Evolutionary conservation across 2,329 filamentous ascomycete species (phyloP).

Genomic region (Dothideomycetes sp.): DNA sequence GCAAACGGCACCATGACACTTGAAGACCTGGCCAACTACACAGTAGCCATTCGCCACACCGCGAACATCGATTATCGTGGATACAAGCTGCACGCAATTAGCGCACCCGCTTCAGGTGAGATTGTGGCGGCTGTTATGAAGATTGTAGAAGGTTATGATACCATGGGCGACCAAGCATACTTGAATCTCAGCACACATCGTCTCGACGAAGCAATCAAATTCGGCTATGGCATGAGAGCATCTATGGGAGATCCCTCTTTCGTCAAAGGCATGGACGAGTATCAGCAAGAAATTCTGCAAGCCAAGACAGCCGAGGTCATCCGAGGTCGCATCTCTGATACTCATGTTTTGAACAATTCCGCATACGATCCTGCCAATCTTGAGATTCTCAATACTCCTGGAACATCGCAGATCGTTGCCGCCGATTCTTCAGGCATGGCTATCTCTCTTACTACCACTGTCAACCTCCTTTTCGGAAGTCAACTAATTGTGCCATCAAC

Average conservation of each 20-base stretch:
- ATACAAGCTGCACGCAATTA: constrained; percentile 59
- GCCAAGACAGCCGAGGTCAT: constrained; percentile 50
- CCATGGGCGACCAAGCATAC: constrained; percentile 48
- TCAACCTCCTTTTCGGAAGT: constrained; percentile 80
- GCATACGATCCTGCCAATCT: constrained; percentile 63
- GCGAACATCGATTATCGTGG: constrained; percentile 49
- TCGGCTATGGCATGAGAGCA: constrained; percentile 69
- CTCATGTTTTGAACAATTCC: constrained; percentile 58
- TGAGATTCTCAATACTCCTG: constrained; percentile 60
- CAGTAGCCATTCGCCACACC: constrained; percentile 53
- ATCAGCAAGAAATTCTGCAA: constrained; percentile 61
- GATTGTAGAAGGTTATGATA: constrained; percentile 66
- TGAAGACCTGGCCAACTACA: constrained; percentile 67
- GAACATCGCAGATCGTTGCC: constrained; percentile 64
- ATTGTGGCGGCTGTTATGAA: constrained; percentile 71
- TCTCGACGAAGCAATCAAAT: constrained; percentile 80
- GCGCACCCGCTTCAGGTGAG: constrained; percentile 68
- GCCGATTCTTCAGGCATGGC: constrained; percentile 66
- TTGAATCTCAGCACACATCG: constrained; percentile 68
- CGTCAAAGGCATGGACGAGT: constrained; percentile 51
- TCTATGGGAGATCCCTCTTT: constrained; percentile 75
- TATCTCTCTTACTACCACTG: constrained; percentile 73
- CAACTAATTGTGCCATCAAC: constrained; percentile 70
- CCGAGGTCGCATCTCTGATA: constrained; percentile 60
- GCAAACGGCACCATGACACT: constrained; percentile 79